Evolutionary conservation across 805 yeast species (phyloP), one percentile per base, ranked within the genome.

Genomic region (Sungouiella thailandica): DNA sequence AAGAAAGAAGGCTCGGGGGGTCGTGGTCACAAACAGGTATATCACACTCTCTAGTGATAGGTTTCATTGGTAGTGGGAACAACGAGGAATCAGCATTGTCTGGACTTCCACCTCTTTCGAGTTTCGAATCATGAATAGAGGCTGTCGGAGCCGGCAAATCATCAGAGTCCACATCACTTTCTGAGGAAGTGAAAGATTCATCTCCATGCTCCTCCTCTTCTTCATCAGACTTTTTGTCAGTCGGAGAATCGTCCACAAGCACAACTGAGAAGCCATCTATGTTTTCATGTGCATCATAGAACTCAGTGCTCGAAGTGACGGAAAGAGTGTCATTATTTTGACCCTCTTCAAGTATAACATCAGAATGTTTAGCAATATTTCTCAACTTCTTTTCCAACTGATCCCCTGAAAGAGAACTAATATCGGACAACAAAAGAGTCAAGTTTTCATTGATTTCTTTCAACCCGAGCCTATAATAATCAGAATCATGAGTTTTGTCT

Each of bases 1-100:
- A 76, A 1, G 86, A 73, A 35, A 90, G 63, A 23, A 90, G 58
- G 42, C 93, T 82, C 8, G 96, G 96, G 3, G 97, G 97, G 0
- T 77, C 62, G 22, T 78, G 70, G 0, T 62, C 65, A 34, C 85
- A 72, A n/a, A 65, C 64, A 3, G 68, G 70, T 11, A 89, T 68
- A 38, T 76, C 83, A 17, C 58, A 55, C 38, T 88, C 71, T 39
- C 95, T 72, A 17, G 55, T 47, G 4, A 81, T 64, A 0, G 58
- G 53, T 0, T 53, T 51, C 2, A 52, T 55, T 1, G 89, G 84
- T 29, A 89, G 65, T 1, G 97, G 96, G 43, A 72, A 80, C n/a
- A 85, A 57, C 32, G 71, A 41, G 14, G 45, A 47, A 28, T 65
- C 70, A 10, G 40, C 44, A 25, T 47, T 57, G n/a, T 41, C 51